Base-by-base conservation (phyloP, 768 basidiomycete genomes). In the Mycena kentingensis region DNA sequence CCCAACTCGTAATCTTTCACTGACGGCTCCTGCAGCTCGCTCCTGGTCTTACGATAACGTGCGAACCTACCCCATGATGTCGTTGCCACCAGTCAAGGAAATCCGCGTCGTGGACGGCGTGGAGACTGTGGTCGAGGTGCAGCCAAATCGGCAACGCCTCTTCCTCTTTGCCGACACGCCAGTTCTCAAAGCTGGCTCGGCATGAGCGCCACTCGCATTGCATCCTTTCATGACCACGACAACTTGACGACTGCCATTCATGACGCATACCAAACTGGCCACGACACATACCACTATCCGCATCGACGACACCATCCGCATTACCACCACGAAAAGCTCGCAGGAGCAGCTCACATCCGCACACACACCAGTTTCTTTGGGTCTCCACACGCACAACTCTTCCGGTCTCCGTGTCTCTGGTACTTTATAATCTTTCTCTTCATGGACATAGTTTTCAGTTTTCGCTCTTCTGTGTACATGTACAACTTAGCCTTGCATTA, bases 11-110 rank as follows among this genome's bases (percentile, higher is more conserved):
- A 34, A 4, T 15, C 3, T 13, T 19, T 37, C 34, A 31, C 24
- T 39, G 28, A 54, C 62, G 19, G 57, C 28, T 65, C 16, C 35
- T 19, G 27, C 51, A 88, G 87, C 72, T 12, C 84, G 85, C 25
- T 83, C 88, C 2, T 88, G 85, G 87, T 88, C 87, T 2, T 89
- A 88, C 61, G 86, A 88, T 61, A 85, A 85, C 57, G 67, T 87
- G 55, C 79, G 77, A 63, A 87, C 83, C 3, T 90, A 89, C 59
- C 82, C 84, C 15, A 71, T 82, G 53, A 82, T 84, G 80, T 71
- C 73, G 54, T 69, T 78, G 31, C 81, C 78, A n/a, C 70, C 74
- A 37, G 77, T 77, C 70, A 84, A 73, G 65, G 81, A 82, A 70
- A 80, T 80, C 70, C 75, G 71, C 28, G 68, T 77, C 26, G 65